Evolutionary conservation across 1,284 basidiomycete genomes (phyloP).

Genomic region (Vanrija pseudolonga): DNA sequence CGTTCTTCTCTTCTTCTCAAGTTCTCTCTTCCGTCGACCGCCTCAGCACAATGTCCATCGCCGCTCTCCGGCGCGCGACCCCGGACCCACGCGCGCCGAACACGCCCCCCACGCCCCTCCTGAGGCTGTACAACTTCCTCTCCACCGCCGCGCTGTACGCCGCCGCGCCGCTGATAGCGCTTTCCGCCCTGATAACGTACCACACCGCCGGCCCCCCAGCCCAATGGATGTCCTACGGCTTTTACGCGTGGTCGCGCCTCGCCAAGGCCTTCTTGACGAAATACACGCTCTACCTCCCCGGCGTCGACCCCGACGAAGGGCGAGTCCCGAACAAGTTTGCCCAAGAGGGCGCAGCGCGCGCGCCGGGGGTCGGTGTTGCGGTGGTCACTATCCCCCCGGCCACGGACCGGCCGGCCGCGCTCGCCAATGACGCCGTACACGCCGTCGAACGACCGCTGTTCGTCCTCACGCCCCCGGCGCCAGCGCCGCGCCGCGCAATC

Average conservation of each 20-base stretch:
- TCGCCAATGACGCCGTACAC: not conserved
- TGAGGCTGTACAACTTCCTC: not conserved
- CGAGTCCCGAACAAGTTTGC: not conserved
- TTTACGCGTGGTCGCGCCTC: not conserved
- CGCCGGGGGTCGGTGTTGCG: not conserved
- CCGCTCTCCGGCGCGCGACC: too few relatives aligned
- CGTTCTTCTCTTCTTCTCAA: too few relatives aligned
- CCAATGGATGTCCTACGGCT: not conserved
- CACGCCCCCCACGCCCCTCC: not conserved
- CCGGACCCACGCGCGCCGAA: slow-evolving; percentile 4
- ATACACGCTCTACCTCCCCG: not conserved
- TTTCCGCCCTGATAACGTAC: slow-evolving; percentile 1
- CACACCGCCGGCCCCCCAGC: slow-evolving; percentile 1
- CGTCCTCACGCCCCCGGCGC: slow-evolving; percentile 11
- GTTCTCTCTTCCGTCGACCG: too few relatives aligned
- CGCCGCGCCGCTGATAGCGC: slow-evolving; percentile 5
- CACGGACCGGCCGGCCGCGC: not conserved
- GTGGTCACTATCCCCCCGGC: not conserved
- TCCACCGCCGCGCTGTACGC: not conserved
- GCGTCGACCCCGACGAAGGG: not conserved
- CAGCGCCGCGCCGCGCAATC: slow-evolving; percentile 7
- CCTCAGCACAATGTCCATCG: too few relatives aligned
- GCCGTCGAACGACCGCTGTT: slow-evolving; percentile 4
- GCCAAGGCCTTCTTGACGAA: not conserved
- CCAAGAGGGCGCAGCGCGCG: not conserved